Evolutionary conservation across 768 basidiomycete species (phyloP).

Genomic region (Rhodotorula kratochvilovae): DNA sequence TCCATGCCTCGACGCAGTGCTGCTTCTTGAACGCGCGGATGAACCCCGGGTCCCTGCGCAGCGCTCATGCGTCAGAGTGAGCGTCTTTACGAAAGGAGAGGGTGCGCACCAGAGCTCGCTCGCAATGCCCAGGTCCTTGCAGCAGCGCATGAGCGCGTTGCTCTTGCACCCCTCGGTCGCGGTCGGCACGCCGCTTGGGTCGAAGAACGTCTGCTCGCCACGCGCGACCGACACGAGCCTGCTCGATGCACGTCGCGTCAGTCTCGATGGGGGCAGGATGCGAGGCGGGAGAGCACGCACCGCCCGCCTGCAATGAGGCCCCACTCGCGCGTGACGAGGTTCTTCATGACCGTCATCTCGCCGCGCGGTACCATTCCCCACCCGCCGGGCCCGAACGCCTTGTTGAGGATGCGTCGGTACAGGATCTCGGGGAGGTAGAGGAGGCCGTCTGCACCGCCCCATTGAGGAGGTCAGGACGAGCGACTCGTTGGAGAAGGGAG

Average conservation of each 20-base stretch:
- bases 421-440: conserved; percentile 96
- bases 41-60: conserved; percentile 82
- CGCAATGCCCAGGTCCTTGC: conserved; percentile 91
- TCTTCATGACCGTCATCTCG: conserved; percentile 82
- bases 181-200: conserved; percentile 80
- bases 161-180: conserved; percentile 93
- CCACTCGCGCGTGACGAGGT: conserved; percentile 86
- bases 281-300: conserved; percentile 49
- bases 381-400: conserved; percentile 89
- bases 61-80: too few relatives aligned
- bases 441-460: conserved; percentile 65
- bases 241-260: neutral
- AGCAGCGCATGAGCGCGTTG: conserved; percentile 95
- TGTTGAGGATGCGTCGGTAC: conserved; percentile 84
- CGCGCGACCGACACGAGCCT: conserved; percentile 85
- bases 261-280: neutral
- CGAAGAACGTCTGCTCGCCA: conserved; percentile 96
- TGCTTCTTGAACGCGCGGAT: conserved; percentile 86
- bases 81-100: too few relatives aligned
- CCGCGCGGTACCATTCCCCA: conserved; percentile 94
- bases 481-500: too few relatives aligned
- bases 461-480: neutral
- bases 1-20: conserved; percentile 78
- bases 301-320: conserved; percentile 87
- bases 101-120: conserved; percentile 92